phyloP scores from a whole-genome alignment of 768 basidiomycete genomes.

The Asterophora parasitica region DNA sequence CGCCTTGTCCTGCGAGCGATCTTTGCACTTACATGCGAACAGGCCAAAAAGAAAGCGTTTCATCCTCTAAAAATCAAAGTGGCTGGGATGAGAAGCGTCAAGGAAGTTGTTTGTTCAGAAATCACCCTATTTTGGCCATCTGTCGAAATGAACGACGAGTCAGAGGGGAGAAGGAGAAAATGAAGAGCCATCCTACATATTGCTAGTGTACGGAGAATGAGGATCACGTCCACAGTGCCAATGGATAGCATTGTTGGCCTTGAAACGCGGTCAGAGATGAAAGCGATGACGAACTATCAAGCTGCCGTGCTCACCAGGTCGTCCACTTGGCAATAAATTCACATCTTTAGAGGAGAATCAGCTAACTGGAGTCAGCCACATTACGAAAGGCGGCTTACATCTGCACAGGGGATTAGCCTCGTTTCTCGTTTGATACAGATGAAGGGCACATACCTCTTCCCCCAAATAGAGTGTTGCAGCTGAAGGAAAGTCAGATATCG shows the following conservation, averaged over 20 bases:
- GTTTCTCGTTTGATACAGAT: background rate
- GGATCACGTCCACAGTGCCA: slow-evolving; percentile 20
- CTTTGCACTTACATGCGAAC: background rate
- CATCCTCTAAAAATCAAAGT: background rate
- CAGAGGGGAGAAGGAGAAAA: no score
- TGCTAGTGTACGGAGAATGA: slow-evolving; percentile 19
- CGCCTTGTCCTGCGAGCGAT: background rate
- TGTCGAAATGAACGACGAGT: background rate
- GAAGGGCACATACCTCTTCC: background rate
- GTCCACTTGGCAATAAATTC: slow-evolving; percentile 18
- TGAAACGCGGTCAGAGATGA: background rate
- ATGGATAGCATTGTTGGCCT: slow-evolving; percentile 20
- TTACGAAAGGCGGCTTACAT: slow-evolving; percentile 1
- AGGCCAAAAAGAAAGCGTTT: background rate
- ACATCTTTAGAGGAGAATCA: slow-evolving; percentile 9
- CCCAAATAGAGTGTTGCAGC: slow-evolving; percentile 4
- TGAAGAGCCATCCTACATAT: slow-evolving; percentile 16
- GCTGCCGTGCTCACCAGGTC: slow-evolving; percentile 11
- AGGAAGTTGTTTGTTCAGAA: background rate
- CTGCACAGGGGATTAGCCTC: slow-evolving; percentile 3
- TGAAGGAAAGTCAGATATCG: background rate
- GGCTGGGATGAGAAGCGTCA: background rate
- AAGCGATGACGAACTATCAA: background rate
- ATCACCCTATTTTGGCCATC: slow-evolving; percentile 13
- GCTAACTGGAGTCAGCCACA: background rate